Base-by-base conservation (phyloP, 1,284 basidiomycete genomes). In the Papiliotrema terrestris region DNA sequence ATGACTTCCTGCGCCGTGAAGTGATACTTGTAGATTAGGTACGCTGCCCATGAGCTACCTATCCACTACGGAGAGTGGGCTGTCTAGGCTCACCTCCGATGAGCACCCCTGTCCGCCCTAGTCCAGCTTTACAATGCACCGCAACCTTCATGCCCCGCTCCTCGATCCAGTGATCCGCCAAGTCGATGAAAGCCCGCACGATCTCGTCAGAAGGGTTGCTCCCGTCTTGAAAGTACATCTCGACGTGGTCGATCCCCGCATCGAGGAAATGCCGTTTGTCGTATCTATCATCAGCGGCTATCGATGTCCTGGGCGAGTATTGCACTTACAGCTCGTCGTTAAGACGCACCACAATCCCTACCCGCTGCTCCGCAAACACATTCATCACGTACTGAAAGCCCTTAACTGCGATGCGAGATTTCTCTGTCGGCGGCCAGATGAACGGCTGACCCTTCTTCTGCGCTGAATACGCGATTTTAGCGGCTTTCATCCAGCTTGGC, bases 21-120 rank as follows among this genome's bases (percentile, higher is more conserved):
- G n/a, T 89, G 89, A 69, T 98, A 94, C 78, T 96, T 97, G 89
- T 96, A 99, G 63, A 97, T 90, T 54, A 99, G 83, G 80, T 98
- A 98, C 2, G 96, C 96, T 78, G 58, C n/a, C n/a, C n/a, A n/a
- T n/a, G n/a, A n/a, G n/a, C n/a, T n/a, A n/a, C n/a, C n/a, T n/a
- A n/a, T n/a, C n/a, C n/a, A n/a, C n/a, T n/a, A n/a, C n/a, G n/a
- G n/a, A n/a, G n/a, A n/a, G n/a, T n/a, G n/a, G n/a, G n/a, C n/a
- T n/a, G n/a, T n/a, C n/a, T n/a, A n/a, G n/a, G n/a, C n/a, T n/a
- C n/a, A 78, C 78, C 78, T 48, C 93, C 93, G 59, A 98, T 95
- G 58, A 98, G 80, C 3, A 94, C 95, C 3, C 96, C 95, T 0
- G 75, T 76, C 35, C 75, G 52, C 11, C 75, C 75, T 4, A 77